Base-by-base conservation (phyloP, 2,329 filamentous ascomycete species). In the Verticillium klebahnii region DNA sequence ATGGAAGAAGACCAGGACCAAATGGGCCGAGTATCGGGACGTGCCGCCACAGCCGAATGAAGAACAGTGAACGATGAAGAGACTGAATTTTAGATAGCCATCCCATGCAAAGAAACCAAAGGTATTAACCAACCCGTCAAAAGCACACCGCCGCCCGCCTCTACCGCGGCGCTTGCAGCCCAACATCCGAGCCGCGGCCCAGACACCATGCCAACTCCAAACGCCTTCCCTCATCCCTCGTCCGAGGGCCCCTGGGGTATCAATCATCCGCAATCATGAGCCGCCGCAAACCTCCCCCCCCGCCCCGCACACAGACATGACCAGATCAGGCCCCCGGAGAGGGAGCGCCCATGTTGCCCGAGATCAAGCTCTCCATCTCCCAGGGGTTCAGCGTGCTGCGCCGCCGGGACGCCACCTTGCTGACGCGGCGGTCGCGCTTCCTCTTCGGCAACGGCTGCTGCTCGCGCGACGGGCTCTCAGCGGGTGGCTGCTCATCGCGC, bases 381-480 rank as follows among this genome's bases (percentile, higher is more conserved):
- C 89, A 89, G 3, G 89, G 87, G 68, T 85, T 92, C 36, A 94
- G 77, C 23, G 90, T 93, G 69, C 89, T 92, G 72, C 91, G 83
- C 70, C 90, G 81, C 70, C 89, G 79, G 63, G 83, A 88, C 2
- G 85, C 80, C 9, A 73, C 78, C 77, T 78, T 88, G 73, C 71
- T 86, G 69, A 73, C 80, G 71, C 77, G 82, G 72, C 74, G 78
- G 69, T 79, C 85, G 52, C 82, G 77, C 70, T 84, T 84, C 36
- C 82, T 77, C 72, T 79, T 79, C 57, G 73, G 70, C 57, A 45
- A 59, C 54, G 32, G 60, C 58, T 65, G 70, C 56, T 69, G 65
- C 61, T 68, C 64, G 14, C 23, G n/a, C 36, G 37, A 36, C 29
- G 40, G 39, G 8, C 57, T 34, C 50, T 54, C 50, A 9, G 12